Evolutionary conservation across 2,329 filamentous ascomycete genomes (phyloP).

Genomic region (Sclerotinia borealis): DNA sequence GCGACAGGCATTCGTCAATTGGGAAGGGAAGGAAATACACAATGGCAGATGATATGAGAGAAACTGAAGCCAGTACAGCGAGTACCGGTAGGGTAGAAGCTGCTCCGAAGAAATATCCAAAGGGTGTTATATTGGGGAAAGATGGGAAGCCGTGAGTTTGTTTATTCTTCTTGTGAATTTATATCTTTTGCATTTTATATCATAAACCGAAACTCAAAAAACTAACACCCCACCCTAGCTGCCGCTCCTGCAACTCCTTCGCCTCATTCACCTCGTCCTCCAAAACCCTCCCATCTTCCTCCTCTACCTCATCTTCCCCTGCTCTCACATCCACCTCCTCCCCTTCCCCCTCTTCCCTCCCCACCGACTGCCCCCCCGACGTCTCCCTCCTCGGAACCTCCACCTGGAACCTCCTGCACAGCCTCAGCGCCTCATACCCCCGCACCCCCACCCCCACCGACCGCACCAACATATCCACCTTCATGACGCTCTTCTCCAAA

Average conservation of each 20-base stretch:
- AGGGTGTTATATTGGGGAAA: slow-evolving; percentile 68
- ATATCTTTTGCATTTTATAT: too few species aligned
- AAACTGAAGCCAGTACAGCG: slow-evolving; percentile 15
- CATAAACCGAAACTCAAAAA: too few species aligned
- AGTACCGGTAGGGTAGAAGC: slow-evolving; percentile 15
- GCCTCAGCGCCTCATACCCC: slow-evolving; percentile 84
- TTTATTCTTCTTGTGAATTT: too few species aligned
- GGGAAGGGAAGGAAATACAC: too few species aligned
- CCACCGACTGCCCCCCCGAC: slow-evolving; percentile 78
- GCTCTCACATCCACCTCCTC: slow-evolving; percentile 34
- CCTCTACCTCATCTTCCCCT: slow-evolving; percentile 32
- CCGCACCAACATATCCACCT: slow-evolving; percentile 69
- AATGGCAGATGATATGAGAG: slow-evolving; percentile 31
- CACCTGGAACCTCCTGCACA: slow-evolving; percentile 91
- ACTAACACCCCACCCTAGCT: slow-evolving; percentile 42
- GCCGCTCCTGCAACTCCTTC: slow-evolving; percentile 62
- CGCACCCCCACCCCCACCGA: slow-evolving; percentile 58
- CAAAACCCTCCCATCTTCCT: slow-evolving; percentile 26
- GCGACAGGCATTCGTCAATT: too few species aligned
- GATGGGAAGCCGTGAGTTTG: slow-evolving; percentile 75
- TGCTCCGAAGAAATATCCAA: slow-evolving; percentile 49
- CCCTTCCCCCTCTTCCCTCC: slow-evolving; percentile 35
- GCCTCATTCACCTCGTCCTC: slow-evolving; percentile 46
- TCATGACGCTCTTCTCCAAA: slow-evolving; percentile 74
- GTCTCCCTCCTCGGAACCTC: slow-evolving; percentile 80